Base-by-base conservation (phyloP, 2,329 filamentous ascomycete genomes). In the Aureobasidium sp. region DNA sequence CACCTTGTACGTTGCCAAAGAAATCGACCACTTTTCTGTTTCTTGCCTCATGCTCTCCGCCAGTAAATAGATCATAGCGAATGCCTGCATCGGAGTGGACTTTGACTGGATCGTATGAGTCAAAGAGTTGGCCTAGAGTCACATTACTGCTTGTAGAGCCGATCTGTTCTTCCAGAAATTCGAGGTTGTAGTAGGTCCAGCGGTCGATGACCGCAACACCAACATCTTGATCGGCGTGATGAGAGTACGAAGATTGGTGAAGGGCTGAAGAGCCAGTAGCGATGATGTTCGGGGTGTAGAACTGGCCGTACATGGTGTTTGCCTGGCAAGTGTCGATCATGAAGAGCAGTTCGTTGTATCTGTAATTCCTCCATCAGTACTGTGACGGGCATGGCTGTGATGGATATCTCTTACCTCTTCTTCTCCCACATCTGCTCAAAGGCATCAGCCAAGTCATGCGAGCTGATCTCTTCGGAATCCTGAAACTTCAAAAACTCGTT, bases 371-470 rank as follows among this genome's bases (percentile, higher is more conserved):
- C 36, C 13, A 5, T 37, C 34, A 37, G 34, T 10, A 34, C 34
- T 37, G 34, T 37, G 34, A 5, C 34, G 23, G 42, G 37, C n/a
- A 20, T 36, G 23, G 51, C 73, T n/a, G 74, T 29, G 3, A 3
- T 23, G 34, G 13, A 3, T 37, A 15, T 3, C 2, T 37, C 34
- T 37, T 15, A 87, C 80, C 94, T 87, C 79, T 95, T 95, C 85
- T 99, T 99, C 82, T 99, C 94, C 90, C 92, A 97, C 94, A 99
- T 99, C 80, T 99, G 93, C 76, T 95, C 91, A 74, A 99, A 97
- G 0, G 94, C 94, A 75, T 99, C 91, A 5, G 95, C 94, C 62
- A 99, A 79, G 77, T 99, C 94, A 74, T 95, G 97, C 0, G 91
- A 91, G 62, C 91, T 92, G 67, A 99, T 97, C 77, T 99, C 94